Percentiles rank a stretch among this genome's conserved stretches.
Conservation (phyloP, 176 grass and related monocot genomes). For the Sorghum bicolor region DNA sequence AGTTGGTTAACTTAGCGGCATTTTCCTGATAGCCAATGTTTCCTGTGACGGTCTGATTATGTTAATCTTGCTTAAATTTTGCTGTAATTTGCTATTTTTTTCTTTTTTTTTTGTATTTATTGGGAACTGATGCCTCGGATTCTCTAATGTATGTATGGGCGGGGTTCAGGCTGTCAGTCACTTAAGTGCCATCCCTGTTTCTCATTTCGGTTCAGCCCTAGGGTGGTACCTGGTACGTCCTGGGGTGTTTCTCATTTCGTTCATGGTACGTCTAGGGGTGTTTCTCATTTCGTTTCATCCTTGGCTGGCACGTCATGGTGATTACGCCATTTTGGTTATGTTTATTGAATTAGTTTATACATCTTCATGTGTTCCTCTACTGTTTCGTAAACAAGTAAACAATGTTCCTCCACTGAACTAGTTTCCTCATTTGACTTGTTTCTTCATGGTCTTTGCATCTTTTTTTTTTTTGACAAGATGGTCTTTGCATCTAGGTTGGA, state of each 20-base stretch:
- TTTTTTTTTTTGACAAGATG: no score
- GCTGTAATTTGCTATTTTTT: neutral
- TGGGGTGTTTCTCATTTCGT: neutral
- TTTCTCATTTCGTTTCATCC: neutral
- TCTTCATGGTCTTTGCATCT: no score
- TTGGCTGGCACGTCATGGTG: neutral
- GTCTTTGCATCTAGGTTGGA: no score
- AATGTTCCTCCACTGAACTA: no score
- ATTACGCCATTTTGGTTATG: neutral
- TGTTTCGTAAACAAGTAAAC: no score
- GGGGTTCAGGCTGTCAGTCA: neutral
- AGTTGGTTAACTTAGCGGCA: conserved; percentile 44
- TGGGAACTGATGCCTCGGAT: neutral
- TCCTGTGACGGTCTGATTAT: neutral
- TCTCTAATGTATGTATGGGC: neutral
- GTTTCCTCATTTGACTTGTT: no score
- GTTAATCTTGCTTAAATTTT: conserved; percentile 25
- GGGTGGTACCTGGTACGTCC: no score
- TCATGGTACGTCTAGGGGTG: no score
- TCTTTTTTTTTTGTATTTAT: neutral
- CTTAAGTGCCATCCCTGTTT: neutral
- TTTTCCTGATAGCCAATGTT: conserved; percentile 53
- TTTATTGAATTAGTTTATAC: neutral
- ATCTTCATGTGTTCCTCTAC: no score
- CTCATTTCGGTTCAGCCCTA: neutral